Conservation (phyloP, 192 early-diverging fungal species). For the Coemansia sp. region DNA sequence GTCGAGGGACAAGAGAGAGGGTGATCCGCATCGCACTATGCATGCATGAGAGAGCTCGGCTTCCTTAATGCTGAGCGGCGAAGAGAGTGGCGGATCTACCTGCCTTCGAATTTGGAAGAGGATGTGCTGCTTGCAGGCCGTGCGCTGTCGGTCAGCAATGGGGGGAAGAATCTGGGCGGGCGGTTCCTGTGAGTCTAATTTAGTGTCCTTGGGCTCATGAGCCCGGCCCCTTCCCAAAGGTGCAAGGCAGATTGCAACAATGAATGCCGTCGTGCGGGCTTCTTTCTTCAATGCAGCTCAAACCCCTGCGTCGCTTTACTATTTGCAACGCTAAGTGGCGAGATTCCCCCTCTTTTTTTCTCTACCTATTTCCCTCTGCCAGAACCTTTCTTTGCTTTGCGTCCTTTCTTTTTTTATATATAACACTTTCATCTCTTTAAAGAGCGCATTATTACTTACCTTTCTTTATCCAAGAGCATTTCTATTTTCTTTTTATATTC, state of each 20-base stretch:
- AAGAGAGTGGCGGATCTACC: neutral
- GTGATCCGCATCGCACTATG: conserved; percentile 1
- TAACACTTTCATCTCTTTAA: neutral
- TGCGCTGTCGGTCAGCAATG: neutral
- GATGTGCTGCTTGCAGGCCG: conserved; percentile 7
- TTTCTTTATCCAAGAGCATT: conserved; percentile 16
- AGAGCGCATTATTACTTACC: conserved; percentile 2
- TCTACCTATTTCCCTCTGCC: neutral
- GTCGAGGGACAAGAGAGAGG: neutral
- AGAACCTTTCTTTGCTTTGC: neutral
- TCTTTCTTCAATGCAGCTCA: conserved; percentile 3
- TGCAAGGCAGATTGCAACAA: neutral
- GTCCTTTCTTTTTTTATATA: neutral
- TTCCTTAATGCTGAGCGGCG: neutral
- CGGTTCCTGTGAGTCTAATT: conserved; percentile 1
- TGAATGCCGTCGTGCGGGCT: conserved; percentile 1
- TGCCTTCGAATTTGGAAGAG: neutral
- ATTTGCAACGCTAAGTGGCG: conserved; percentile 1
- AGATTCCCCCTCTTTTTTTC: neutral
- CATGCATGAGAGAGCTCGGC: conserved; percentile 5
- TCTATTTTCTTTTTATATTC: conserved; percentile 6
- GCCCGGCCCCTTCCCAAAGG: neutral
- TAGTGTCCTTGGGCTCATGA: neutral
- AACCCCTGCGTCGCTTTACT: conserved; percentile 1
- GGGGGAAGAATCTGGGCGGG: neutral